A percentile compares a stretch with the other conserved stretches of the same genome.
phyloP scores from a whole-genome alignment of 768 basidiomycete genomes.

The Hemileccinum rubropunctum region DNA sequence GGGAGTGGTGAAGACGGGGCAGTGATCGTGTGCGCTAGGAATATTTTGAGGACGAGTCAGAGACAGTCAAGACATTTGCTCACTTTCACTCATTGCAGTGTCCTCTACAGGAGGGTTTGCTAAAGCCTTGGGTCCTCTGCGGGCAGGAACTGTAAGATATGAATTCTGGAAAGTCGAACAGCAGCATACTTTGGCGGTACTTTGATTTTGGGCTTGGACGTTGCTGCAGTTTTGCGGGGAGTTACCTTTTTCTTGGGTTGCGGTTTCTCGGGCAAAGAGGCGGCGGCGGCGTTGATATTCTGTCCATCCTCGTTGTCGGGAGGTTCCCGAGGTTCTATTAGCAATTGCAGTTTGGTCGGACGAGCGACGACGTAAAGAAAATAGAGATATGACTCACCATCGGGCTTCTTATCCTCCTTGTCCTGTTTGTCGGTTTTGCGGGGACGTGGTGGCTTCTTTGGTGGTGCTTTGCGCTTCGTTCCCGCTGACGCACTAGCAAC shows the following conservation, averaged over 20 bases:
- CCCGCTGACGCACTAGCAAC: constrained; percentile 32
- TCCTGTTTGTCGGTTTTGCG: constrained; percentile 51
- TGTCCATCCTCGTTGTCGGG: constrained; percentile 23
- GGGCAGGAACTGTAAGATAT: constrained; percentile 9
- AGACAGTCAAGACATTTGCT: constrained; percentile 8
- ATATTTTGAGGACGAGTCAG: constrained; percentile 5
- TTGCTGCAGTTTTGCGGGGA: constrained; percentile 42
- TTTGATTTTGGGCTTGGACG: constrained; percentile 35
- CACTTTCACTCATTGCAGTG: constrained; percentile 61
- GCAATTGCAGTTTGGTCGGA: constrained; percentile 8
- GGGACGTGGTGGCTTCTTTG: constrained; percentile 48
- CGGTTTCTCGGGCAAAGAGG: constrained; percentile 32
- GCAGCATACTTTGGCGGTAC: constrained; percentile 29
- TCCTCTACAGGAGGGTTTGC: constrained; percentile 47
- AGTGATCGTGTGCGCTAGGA: constrained; percentile 59
- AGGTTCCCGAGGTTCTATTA: constrained; percentile 30
- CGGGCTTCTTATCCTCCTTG: constrained; percentile 45
- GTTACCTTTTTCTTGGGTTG: constrained; percentile 48
- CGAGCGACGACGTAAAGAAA: constrained; percentile 19
- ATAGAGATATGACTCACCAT: constrained; percentile 34
- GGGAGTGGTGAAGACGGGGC: constrained; percentile 70
- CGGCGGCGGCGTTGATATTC: constrained; percentile 5
- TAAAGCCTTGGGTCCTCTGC: constrained; percentile 28
- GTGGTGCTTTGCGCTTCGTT: constrained; percentile 49
- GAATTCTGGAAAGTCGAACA: background rate